A percentile compares a stretch with the other conserved stretches of the same genome.
Evolutionary conservation across 192 early-diverging fungal genomes (phyloP).

Genomic region (Gonapodya prolifera): DNA sequence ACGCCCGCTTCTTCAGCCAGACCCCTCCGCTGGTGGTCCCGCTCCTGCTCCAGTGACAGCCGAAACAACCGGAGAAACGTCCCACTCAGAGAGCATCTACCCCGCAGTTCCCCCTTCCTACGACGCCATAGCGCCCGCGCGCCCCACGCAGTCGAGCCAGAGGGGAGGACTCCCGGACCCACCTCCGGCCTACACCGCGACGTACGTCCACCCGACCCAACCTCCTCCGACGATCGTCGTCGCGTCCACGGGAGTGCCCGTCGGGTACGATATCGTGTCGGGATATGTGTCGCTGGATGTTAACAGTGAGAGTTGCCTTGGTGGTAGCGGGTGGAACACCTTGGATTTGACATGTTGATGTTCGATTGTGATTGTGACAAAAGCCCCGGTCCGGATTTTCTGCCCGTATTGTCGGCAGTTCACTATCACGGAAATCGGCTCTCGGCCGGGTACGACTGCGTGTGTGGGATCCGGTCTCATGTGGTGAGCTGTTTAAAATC

Average conservation of each 20-base stretch:
- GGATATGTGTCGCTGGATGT: not conserved
- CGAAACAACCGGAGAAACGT: not conserved
- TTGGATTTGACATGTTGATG: no score
- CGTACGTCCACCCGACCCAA: not conserved
- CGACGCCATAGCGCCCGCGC: not conserved
- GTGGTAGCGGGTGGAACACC: no score
- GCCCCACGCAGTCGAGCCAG: not conserved
- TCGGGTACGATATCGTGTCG: not conserved
- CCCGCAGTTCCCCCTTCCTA: not conserved
- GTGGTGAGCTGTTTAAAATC: not conserved
- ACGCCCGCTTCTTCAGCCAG: not conserved
- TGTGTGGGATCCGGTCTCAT: not conserved
- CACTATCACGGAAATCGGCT: not conserved
- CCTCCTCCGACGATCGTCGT: not conserved
- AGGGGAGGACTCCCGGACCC: not conserved
- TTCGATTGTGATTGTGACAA: no score
- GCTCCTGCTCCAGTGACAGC: no score
- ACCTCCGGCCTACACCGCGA: not conserved
- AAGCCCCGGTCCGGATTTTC: not conserved
- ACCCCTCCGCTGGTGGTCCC: not conserved
- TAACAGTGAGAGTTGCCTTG: not conserved
- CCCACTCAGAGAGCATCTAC: not conserved
- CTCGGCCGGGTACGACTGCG: not conserved
- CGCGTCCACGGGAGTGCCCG: not conserved
- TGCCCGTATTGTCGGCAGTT: not conserved